Base-by-base conservation (phyloP, 768 basidiomycete genomes). In the Leccinum olivaceopallidum region DNA sequence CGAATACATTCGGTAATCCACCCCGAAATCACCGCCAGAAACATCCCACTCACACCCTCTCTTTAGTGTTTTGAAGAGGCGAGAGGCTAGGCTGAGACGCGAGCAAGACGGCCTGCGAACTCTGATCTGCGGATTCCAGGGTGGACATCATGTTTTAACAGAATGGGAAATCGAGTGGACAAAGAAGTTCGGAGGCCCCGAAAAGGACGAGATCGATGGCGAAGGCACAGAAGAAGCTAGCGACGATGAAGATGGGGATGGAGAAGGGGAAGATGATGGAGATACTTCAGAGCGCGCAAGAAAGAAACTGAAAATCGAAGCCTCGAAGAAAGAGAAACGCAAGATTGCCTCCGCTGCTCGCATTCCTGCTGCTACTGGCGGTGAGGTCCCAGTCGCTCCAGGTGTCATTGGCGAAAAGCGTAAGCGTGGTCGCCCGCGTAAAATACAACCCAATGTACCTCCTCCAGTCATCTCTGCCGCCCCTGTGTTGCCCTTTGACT, bases 361-460 rank as follows among this genome's bases (percentile, higher is more conserved):
- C 44, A 36, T 71, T 65, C 53, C 70, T 26, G 36, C 65, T 58
- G 50, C 39, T 63, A 36, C 69, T 64, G 56, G 69, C 32, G 56
- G 75, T 53, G 61, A 60, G 24, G 58, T 49, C 18, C 20, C 77
- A 69, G 71, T 71, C 34, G 75, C 63, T 3, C 59, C 69, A 7
- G 72, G 63, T 18, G 73, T 53, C 16, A 76, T 80, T 0, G 83
- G 85, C 0, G 89, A 91, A 77, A 94, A 92, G 78, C 81, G 91
- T 65, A 94, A 94, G 77, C 83, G 92, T 8, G 92, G 92, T 14
- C 77, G 92, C 32, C 92, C 92, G 16, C 82, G 90, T 66, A 94
- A 94, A 76, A 80, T 86, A 51, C 78, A 82, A 12, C 77, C 83
- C 0, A 78, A 81, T 18, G 74, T 81, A n/a, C 71, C 76, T 47